Conservation (phyloP, 495 filamentous ascomycete genomes). For the Xylaria sp. region DNA sequence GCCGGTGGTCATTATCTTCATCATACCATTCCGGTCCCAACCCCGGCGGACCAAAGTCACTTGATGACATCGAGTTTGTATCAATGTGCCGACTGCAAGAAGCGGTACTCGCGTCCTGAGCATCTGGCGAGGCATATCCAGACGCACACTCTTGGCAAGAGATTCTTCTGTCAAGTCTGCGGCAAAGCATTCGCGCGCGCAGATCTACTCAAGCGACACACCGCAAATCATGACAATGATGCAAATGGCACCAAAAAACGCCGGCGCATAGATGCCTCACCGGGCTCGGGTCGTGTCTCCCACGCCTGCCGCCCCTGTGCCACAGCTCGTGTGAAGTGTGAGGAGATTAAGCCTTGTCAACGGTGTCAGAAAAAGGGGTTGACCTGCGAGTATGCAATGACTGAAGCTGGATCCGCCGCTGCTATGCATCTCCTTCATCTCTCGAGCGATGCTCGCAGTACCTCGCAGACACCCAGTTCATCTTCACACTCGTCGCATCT, state of each 20-base stretch:
- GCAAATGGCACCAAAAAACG: constrained; percentile 52
- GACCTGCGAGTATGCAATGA: constrained; percentile 53
- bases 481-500: background rate
- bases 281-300: constrained; percentile 59
- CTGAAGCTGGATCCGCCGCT: constrained; percentile 42
- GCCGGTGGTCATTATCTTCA: background rate
- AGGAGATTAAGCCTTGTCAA: constrained; percentile 57
- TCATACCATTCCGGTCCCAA: constrained; percentile 8
- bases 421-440: constrained; percentile 46
- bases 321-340: constrained; percentile 61
- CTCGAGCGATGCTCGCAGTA: constrained; percentile 36
- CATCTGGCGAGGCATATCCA: constrained; percentile 65
- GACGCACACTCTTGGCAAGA: constrained; percentile 64
- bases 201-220: constrained; percentile 62
- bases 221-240: constrained; percentile 57
- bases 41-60: constrained; percentile 33
- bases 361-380: constrained; percentile 56
- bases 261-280: constrained; percentile 51
- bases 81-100: constrained; percentile 62
- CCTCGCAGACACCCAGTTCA: constrained; percentile 15
- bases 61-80: constrained; percentile 47
- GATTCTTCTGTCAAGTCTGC: constrained; percentile 57
- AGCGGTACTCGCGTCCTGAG: constrained; percentile 61
- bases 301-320: constrained; percentile 63
- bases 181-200: constrained; percentile 62